A percentile compares a stretch with the other conserved stretches of the same genome.
Conservation (phyloP, 129 eudicot species). For the Flaveria linearis region DNA sequence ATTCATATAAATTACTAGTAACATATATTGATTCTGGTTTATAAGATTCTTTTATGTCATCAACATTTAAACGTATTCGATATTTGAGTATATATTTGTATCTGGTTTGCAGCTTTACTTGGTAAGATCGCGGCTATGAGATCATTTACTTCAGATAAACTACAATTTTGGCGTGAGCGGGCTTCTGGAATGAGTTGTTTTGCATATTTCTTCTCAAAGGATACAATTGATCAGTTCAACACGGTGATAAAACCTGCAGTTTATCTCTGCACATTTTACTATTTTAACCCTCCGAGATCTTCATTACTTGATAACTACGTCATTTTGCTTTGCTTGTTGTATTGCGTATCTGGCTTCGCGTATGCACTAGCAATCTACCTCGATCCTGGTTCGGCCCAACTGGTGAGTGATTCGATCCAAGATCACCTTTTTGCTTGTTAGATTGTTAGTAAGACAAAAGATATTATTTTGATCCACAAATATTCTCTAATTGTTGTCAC, state of each 20-base stretch:
- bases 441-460: not conserved
- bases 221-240: conserved; percentile 83
- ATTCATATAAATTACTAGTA: too few relatives aligned
- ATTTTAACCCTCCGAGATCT: conserved; percentile 93
- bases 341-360: conserved; percentile 93
- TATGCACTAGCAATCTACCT: conserved; percentile 90
- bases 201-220: conserved; percentile 90
- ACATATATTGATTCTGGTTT: not conserved
- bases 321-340: conserved; percentile 74
- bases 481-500: too few relatives aligned
- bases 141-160: conserved; percentile 78
- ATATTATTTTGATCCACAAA: too few relatives aligned
- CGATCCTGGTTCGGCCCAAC: conserved; percentile 89
- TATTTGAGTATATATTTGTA: conserved; percentile 10
- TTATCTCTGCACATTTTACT: conserved; percentile 88
- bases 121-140: conserved; percentile 86
- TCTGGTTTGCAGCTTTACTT: conserved; percentile 73
- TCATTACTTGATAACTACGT: conserved; percentile 70
- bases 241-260: conserved; percentile 86
- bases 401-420: conserved; percentile 42
- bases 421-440: not conserved
- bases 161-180: conserved; percentile 95
- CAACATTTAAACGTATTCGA: not conserved
- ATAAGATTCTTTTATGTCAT: not conserved
- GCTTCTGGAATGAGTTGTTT: conserved; percentile 97